Conservation (phyloP, 2,329 filamentous ascomycete genomes). For the Sordariomycetes sp. region DNA sequence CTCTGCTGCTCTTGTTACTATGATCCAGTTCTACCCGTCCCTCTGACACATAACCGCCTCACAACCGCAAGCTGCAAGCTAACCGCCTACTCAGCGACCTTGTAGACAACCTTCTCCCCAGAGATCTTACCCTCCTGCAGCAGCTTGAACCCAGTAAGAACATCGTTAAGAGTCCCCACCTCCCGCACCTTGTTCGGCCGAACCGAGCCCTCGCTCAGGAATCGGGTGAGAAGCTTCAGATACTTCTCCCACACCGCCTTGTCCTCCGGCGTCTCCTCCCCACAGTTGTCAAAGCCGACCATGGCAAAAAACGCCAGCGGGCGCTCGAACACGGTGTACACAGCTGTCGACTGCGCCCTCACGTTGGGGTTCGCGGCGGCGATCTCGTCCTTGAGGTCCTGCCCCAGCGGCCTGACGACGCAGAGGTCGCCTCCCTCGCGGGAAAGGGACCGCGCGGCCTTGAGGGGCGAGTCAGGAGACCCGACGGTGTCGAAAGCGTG, state of each 20-base stretch:
- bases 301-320: not conserved
- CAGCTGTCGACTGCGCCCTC: not conserved
- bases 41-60: too few species aligned
- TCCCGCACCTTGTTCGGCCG: not conserved
- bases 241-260: not conserved
- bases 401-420: not conserved
- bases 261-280: not conserved
- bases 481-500: not conserved
- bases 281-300: not conserved
- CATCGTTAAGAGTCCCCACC: not conserved
- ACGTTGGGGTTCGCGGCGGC: not conserved
- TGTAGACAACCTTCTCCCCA: not conserved
- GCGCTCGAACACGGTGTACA: not conserved
- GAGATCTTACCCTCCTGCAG: not conserved
- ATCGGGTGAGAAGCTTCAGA: not conserved
- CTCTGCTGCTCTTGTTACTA: too few species aligned
- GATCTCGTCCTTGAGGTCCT: not conserved
- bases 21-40: too few species aligned
- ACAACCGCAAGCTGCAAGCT: too few species aligned
- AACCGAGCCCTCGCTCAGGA: not conserved
- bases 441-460: not conserved
- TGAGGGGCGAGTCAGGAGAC: too few species aligned
- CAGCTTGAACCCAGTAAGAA: not conserved
- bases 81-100: not conserved
- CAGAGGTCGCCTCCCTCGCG: not conserved